Evolutionary conservation across 306 rosid species (phyloP), one percentile per base, ranked within the genome.

Genomic region (Malus asiatica): DNA sequence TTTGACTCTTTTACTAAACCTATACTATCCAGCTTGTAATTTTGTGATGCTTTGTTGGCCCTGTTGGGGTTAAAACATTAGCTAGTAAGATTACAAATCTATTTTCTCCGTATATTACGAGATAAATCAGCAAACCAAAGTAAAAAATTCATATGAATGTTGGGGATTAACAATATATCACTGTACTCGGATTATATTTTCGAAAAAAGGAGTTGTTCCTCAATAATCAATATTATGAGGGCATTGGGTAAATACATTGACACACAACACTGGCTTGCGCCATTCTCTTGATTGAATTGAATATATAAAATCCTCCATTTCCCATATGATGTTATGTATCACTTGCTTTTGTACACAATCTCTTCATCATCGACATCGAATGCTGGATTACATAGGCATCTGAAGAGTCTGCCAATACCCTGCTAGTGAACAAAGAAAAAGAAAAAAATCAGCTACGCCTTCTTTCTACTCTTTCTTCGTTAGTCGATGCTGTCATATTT

Each of bases 351-450:
- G 82, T 90, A 92, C 78, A 90, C 93, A 76, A 90, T 88, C 77
- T 95, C 98, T 19, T 95, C 97, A 16, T 95, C 99, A 29, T 92
- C 99, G 74, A 89, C 97, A 79, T 90, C 98, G 79, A 89, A 95
- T 76, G 99, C 97, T 72, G 99, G 99, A 89, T 88, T 92, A 48
- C 99, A 95, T 25, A 95, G 97, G 89, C 99, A 95, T 84, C 93
- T 90, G 89, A 95, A 95, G 71, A 95, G 92, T 77, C 93, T 92
- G 23, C 97, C 97, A 4, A 95, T 60, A 33, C 99, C 96, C 99
- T 92, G 93, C 76, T 58, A 61, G 64, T 22, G 16, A 73, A 72
- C 15, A 25, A 42, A 27, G 46, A 20, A 57, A 45, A 40, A 29
- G 51, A 30, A 30, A 29, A 44, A 20, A 8, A 62, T 63, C 32